phyloP scores from a whole-genome alignment of 164 flowering plant species.

The Vitis amurensis region DNA sequence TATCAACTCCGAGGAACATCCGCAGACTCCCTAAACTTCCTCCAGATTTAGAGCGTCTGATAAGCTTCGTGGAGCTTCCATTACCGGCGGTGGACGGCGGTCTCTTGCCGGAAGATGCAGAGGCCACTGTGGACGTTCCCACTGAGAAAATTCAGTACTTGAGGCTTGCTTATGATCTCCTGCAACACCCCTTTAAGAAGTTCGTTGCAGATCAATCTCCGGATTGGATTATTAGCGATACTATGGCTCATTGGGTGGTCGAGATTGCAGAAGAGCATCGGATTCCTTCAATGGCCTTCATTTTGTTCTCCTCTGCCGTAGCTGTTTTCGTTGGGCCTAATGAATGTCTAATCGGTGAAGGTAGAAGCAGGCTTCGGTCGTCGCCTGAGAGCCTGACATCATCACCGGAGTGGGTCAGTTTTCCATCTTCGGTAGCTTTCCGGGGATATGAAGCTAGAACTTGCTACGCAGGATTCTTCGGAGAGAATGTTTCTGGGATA shows the following conservation, averaged over 20 bases:
- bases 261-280: slow-evolving; percentile 15
- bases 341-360: slow-evolving; percentile 11
- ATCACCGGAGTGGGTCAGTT: slow-evolving; percentile 30
- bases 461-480: not conserved
- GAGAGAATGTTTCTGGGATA: slow-evolving; percentile 15
- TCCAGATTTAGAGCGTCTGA: slow-evolving; percentile 6
- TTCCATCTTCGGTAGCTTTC: slow-evolving; percentile 27
- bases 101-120: slow-evolving; percentile 28
- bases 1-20: slow-evolving; percentile 39
- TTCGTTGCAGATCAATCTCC: slow-evolving; percentile 17
- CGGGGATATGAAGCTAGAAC: slow-evolving; percentile 9
- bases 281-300: slow-evolving; percentile 6
- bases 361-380: not conserved
- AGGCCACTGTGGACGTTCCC: slow-evolving; percentile 44
- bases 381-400: slow-evolving; percentile 16
- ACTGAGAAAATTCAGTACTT: slow-evolving; percentile 25
- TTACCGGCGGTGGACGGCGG: slow-evolving; percentile 24
- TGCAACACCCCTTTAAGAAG: slow-evolving; percentile 24
- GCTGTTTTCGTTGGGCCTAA: slow-evolving; percentile 15
- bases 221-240: slow-evolving; percentile 32
- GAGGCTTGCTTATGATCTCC: slow-evolving; percentile 37
- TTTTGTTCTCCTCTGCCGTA: slow-evolving; percentile 9
- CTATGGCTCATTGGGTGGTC: slow-evolving; percentile 26
- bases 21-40: slow-evolving; percentile 44
- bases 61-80: slow-evolving; percentile 28